phyloP scores from a whole-genome alignment of 2,329 filamentous ascomycete species.

The Kalaharituber pfeilii region DNA sequence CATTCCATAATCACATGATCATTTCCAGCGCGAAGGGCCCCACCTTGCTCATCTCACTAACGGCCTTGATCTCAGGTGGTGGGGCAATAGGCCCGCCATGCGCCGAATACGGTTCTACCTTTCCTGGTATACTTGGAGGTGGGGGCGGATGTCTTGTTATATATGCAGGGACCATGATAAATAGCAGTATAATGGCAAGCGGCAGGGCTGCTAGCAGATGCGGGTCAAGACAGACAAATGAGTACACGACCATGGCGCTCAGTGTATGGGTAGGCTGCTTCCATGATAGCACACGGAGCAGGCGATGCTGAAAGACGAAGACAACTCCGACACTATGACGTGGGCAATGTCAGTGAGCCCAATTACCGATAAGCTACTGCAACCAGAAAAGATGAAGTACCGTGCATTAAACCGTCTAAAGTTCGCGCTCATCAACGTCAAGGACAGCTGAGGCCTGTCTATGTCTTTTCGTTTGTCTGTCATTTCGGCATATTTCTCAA shows the following conservation, averaged over 20 bases:
- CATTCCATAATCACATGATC: too few species aligned
- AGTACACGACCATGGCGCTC: slow-evolving; percentile 78
- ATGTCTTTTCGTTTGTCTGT: slow-evolving; percentile 20
- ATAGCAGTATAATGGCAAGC: slow-evolving; percentile 54
- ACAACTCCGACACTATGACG: slow-evolving; percentile 60
- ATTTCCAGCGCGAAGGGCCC: too few species aligned
- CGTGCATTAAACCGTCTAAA: slow-evolving; percentile 92
- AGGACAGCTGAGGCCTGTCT: slow-evolving; percentile 66
- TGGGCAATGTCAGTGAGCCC: background rate
- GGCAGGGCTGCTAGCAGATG: slow-evolving; percentile 68
- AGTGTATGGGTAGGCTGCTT: slow-evolving; percentile 64
- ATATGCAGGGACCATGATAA: slow-evolving; percentile 77
- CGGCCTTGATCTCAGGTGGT: slow-evolving; percentile 68
- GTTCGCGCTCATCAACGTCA: slow-evolving; percentile 84
- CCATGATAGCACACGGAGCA: slow-evolving; percentile 70
- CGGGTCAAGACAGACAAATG: slow-evolving; percentile 80
- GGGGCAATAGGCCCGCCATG: slow-evolving; percentile 73
- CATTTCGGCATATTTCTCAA: slow-evolving; percentile 17
- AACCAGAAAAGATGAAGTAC: too few species aligned
- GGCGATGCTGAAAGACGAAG: slow-evolving; percentile 73
- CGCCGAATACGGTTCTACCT: slow-evolving; percentile 51
- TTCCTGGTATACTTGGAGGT: slow-evolving; percentile 29
- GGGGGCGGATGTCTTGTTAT: slow-evolving; percentile 67
- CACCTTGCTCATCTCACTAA: slow-evolving; percentile 81
- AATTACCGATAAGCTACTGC: too few species aligned